These are phyloP conservation scores for Tolypocladium ovalisporum DNA, from an alignment of 2,329 filamentous ascomycete species.

Conservation along the genomic window DNA sequence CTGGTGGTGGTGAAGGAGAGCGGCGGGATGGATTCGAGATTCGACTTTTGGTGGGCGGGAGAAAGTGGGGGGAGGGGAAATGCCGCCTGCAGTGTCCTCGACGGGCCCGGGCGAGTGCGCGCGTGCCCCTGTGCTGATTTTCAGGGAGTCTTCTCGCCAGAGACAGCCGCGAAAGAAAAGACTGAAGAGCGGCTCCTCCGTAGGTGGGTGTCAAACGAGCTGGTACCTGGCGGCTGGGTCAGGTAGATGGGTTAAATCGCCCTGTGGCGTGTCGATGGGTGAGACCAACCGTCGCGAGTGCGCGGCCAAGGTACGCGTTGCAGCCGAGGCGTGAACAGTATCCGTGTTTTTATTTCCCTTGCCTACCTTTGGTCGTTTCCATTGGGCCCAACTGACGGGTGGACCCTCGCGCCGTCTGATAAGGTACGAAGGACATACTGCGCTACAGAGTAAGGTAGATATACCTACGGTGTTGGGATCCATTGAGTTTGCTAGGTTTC, in stretches of 20 bases:
- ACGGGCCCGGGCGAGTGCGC: not conserved
- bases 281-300: not conserved
- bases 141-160: not conserved
- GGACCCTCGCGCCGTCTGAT: not conserved
- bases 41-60: conserved; percentile 11
- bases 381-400: not conserved
- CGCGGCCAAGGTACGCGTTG: not conserved
- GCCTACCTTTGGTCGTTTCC: not conserved
- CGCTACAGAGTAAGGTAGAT: no score
- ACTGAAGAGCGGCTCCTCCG: not conserved
- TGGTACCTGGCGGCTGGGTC: no score
- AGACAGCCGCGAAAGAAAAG: not conserved
- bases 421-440: not conserved
- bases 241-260: not conserved
- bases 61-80: conserved; percentile 15
- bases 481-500: no score
- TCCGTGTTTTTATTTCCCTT: not conserved
- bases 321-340: not conserved
- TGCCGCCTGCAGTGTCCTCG: not conserved
- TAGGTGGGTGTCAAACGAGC: not conserved
- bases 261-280: not conserved
- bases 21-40: conserved; percentile 3
- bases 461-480: no score
- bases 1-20: conserved; percentile 5
- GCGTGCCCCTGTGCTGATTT: not conserved